Evolutionary conservation across 2,329 filamentous ascomycete species (phyloP).

Genomic region (Cyphellophora attinorum): DNA sequence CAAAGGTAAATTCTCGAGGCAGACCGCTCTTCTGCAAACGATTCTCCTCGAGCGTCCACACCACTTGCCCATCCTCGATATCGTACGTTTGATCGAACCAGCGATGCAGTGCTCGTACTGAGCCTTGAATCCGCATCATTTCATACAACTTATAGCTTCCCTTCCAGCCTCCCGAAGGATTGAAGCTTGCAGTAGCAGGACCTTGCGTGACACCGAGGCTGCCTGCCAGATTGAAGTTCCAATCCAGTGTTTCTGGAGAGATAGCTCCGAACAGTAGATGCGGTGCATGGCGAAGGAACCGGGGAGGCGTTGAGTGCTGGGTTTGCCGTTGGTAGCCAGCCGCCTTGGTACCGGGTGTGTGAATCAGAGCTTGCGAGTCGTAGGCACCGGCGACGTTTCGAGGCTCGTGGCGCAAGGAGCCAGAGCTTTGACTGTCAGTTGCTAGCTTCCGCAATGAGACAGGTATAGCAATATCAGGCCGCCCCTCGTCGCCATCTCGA

Average conservation of each 20-base stretch:
- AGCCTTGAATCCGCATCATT: conserved; percentile 43
- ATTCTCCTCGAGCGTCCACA: conserved; percentile 44
- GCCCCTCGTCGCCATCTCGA: conserved; percentile 12
- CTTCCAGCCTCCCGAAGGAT: conserved; percentile 31
- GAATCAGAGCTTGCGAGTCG: neutral
- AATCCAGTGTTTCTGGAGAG: conserved; percentile 38
- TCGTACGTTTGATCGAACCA: conserved; percentile 25
- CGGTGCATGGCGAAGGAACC: conserved; percentile 41
- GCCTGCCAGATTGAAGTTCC: conserved; percentile 38
- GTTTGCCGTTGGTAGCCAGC: neutral
- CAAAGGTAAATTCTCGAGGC: conserved; percentile 43
- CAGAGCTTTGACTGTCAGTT: conserved; percentile 2
- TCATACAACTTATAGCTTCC: conserved; percentile 36
- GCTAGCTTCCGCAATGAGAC: neutral
- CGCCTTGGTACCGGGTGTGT: neutral
- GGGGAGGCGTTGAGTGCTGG: conserved; percentile 19
- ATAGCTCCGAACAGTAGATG: conserved; percentile 39
- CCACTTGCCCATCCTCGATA: conserved; percentile 34
- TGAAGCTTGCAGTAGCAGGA: conserved; percentile 32
- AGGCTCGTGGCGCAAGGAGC: neutral
- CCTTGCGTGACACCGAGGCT: conserved; percentile 37
- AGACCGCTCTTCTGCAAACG: conserved; percentile 37
- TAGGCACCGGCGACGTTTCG: conserved; percentile 2
- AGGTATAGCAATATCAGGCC: conserved; percentile 1
- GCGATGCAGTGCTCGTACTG: conserved; percentile 30